phyloP scores from a whole-genome alignment of 2,329 filamentous ascomycete species.

The Colletotrichum kahawae region DNA sequence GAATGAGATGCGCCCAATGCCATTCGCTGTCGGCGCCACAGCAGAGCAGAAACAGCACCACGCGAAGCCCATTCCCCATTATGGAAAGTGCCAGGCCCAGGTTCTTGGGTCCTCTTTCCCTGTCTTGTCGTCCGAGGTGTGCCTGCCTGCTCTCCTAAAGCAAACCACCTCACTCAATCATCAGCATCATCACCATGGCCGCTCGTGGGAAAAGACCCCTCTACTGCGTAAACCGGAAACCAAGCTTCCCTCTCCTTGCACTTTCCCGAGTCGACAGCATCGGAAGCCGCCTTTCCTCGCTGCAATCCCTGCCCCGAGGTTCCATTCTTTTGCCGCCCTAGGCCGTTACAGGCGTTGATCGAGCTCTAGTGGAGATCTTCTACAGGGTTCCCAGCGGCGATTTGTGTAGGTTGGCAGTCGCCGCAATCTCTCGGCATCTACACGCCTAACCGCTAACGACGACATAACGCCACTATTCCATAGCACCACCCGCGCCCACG shows the following conservation, averaged over 20 bases:
- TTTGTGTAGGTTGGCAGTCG: neutral
- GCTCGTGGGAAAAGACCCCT: neutral
- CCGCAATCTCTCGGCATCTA: slow-evolving; percentile 17
- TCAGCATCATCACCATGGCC: neutral
- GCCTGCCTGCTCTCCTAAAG: neutral
- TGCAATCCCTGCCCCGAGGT: neutral
- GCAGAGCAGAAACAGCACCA: neutral
- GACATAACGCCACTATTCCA: neutral
- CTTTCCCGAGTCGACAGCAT: neutral
- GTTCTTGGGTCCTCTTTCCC: neutral
- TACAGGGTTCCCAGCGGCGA: neutral
- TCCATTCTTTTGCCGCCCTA: neutral
- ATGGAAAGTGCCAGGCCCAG: neutral
- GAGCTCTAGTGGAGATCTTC: slow-evolving; percentile 5
- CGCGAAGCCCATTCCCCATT: neutral
- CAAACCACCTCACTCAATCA: neutral
- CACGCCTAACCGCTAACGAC: neutral
- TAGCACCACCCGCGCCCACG: neutral
- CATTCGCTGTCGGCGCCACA: neutral
- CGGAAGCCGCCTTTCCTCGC: neutral
- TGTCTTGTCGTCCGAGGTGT: neutral
- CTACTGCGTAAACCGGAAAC: neutral
- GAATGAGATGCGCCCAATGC: neutral
- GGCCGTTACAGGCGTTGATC: neutral
- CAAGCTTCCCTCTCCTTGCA: neutral